Conservation (phyloP, 202 grass and related monocot species). For the Zoysia matrella region DNA sequence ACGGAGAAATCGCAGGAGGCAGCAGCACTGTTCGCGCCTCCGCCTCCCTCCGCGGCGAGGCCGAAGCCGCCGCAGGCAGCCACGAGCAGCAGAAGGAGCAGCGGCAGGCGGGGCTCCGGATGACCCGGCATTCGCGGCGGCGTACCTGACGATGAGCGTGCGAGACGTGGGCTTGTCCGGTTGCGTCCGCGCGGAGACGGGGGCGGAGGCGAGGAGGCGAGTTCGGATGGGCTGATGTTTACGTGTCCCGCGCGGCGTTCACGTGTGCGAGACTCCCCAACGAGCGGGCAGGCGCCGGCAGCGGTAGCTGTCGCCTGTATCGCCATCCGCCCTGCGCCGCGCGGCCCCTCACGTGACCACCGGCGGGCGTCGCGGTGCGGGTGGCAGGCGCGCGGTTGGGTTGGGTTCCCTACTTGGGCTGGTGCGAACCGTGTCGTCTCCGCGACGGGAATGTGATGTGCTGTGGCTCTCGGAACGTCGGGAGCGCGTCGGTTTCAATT, state of each 20-base stretch:
- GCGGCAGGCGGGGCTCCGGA: not conserved
- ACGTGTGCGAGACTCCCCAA: not conserved
- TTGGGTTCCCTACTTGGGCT: not conserved
- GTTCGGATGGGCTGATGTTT: not conserved
- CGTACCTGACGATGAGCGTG: conserved; percentile 9
- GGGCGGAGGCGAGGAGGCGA: not conserved
- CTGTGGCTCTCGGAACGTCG: too few relatives aligned
- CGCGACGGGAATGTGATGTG: not conserved
- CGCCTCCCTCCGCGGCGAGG: not conserved
- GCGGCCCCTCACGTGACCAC: conserved; percentile 1
- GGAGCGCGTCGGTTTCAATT: too few relatives aligned
- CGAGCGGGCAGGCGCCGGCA: too few relatives aligned
- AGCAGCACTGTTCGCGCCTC: not conserved
- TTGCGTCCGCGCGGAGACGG: not conserved
- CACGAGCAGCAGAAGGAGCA: conserved; percentile 10
- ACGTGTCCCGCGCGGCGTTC: not conserved
- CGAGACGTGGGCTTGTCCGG: not conserved
- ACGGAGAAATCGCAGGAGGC: conserved; percentile 66
- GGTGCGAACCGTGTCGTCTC: not conserved
- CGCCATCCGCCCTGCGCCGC: not conserved
- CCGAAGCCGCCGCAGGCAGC: conserved; percentile 12
- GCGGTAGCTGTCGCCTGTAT: not conserved
- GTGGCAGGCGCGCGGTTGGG: not conserved
- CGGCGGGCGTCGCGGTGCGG: too few relatives aligned
- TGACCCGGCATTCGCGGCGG: conserved; percentile 39